Conservation (phyloP, 179 eudicot species). For the Spergularia azorica region DNA sequence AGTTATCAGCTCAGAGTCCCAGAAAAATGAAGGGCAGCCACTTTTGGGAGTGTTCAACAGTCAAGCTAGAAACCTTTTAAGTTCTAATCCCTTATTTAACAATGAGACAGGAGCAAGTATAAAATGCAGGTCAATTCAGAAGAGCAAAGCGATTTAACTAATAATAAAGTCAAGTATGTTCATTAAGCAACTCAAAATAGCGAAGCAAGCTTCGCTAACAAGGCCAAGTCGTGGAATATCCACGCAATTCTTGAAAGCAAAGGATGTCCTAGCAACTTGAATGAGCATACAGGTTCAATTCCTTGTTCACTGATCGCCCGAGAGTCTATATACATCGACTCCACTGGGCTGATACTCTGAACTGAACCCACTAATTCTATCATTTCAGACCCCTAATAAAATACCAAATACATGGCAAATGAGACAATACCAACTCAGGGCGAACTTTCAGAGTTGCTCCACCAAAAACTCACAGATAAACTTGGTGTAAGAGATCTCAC, state of each 20-base stretch:
- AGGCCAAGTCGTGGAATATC: constrained; percentile 6
- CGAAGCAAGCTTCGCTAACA: neutral
- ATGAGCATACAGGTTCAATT: constrained; percentile 1
- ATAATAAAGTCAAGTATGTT: neutral
- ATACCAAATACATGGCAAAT: constrained; percentile 13
- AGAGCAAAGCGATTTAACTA: neutral
- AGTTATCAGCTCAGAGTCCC: no score
- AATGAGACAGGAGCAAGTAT: no score
- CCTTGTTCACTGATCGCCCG: constrained; percentile 27
- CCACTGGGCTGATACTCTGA: constrained; percentile 6
- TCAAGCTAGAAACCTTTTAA: no score
- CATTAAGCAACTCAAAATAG: neutral
- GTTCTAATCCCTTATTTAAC: no score
- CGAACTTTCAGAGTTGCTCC: constrained; percentile 55
- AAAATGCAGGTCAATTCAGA: neutral
- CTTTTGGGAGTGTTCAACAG: no score
- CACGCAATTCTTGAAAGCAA: constrained; percentile 17
- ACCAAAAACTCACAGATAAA: constrained; percentile 96
- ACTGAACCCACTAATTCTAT: constrained; percentile 22
- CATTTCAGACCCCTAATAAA: neutral
- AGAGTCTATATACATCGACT: constrained; percentile 24
- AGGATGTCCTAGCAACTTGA: constrained; percentile 9
- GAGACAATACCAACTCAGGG: constrained; percentile 22
- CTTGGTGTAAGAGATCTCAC: constrained; percentile 84
- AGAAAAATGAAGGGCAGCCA: no score